Percentiles rank a stretch among this genome's conserved stretches.
Evolutionary conservation across 306 rosid genomes (phyloP).

Genomic region (Rosa lucieae): DNA sequence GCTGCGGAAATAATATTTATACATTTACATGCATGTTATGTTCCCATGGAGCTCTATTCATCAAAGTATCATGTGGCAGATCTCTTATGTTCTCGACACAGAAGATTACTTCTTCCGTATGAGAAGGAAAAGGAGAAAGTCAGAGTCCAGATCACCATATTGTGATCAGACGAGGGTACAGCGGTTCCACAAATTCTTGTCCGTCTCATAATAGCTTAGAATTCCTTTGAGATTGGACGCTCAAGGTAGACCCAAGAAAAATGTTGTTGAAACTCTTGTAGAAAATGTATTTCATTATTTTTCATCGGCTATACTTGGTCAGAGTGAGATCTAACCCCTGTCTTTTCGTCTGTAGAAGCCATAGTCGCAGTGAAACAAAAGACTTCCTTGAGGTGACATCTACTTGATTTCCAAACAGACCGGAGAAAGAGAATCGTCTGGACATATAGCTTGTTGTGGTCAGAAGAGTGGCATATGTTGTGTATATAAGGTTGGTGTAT

Average conservation of each 20-base stretch:
- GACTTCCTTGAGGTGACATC: constrained; percentile 28
- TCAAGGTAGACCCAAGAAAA: constrained; percentile 14
- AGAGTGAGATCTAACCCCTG: not conserved
- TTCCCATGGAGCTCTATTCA: constrained; percentile 14
- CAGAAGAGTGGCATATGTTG: constrained; percentile 34
- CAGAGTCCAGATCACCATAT: constrained; percentile 28
- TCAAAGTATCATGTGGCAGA: constrained; percentile 53
- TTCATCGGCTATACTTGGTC: not conserved
- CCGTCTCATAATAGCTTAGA: constrained; percentile 21
- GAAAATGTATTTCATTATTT: not conserved
- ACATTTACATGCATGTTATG: not conserved
- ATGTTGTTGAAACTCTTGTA: not conserved
- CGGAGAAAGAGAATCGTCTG: constrained; percentile 25
- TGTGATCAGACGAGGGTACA: constrained; percentile 50
- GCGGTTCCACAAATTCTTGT: constrained; percentile 61
- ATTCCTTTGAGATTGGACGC: constrained; percentile 16
- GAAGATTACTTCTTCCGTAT: constrained; percentile 86
- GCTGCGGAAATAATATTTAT: not conserved
- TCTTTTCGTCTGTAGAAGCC: not conserved
- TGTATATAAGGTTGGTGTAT: constrained; percentile 63
- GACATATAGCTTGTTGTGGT: constrained; percentile 27
- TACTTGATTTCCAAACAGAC: constrained; percentile 30
- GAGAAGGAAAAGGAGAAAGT: constrained; percentile 39
- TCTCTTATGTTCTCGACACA: constrained; percentile 85
- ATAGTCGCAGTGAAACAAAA: constrained; percentile 1